phyloP scores from a whole-genome alignment of 495 filamentous ascomycete species.

The Aspergillus leporis region DNA sequence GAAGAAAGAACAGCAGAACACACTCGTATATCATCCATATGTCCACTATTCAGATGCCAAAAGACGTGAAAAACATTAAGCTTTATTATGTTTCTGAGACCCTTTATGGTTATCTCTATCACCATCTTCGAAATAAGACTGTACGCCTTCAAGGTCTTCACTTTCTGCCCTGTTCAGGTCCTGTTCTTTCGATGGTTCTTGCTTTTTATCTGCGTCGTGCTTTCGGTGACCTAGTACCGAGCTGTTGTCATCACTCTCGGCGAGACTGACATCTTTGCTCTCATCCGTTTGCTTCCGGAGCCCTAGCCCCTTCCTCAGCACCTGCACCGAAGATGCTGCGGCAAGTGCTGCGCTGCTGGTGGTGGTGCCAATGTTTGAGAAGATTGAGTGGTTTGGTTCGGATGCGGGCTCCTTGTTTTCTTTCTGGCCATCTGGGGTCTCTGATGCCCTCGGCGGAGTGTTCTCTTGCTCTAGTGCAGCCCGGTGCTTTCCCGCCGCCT shows the following conservation, averaged over 20 bases:
- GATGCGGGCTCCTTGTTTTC: conserved; percentile 8
- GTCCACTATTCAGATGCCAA: neutral
- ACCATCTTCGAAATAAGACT: conserved; percentile 26
- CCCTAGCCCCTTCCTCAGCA: conserved; percentile 60
- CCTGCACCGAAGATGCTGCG: conserved; percentile 19
- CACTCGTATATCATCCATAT: neutral
- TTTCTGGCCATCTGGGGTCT: conserved; percentile 3
- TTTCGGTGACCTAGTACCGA: conserved; percentile 5
- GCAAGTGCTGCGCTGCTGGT: conserved; percentile 15
- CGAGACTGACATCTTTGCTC: conserved; percentile 65
- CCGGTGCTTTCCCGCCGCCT: conserved; percentile 26
- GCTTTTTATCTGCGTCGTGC: neutral
- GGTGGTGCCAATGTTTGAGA: conserved; percentile 8
- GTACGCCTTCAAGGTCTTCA: conserved; percentile 33
- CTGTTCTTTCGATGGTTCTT: neutral
- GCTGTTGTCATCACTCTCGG: conserved; percentile 55
- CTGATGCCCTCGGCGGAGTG: conserved; percentile 8
- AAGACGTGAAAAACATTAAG: neutral
- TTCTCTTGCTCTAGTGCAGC: conserved; percentile 18
- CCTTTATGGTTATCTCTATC: neutral
- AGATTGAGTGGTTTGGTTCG: conserved; percentile 9
- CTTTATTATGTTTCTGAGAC: neutral
- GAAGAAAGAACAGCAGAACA: neutral
- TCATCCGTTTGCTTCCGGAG: conserved; percentile 60
- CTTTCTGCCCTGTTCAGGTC: conserved; percentile 9